Evolutionary conservation across 306 rosid genomes (phyloP).

Genomic region (Sicyos baderoa): DNA sequence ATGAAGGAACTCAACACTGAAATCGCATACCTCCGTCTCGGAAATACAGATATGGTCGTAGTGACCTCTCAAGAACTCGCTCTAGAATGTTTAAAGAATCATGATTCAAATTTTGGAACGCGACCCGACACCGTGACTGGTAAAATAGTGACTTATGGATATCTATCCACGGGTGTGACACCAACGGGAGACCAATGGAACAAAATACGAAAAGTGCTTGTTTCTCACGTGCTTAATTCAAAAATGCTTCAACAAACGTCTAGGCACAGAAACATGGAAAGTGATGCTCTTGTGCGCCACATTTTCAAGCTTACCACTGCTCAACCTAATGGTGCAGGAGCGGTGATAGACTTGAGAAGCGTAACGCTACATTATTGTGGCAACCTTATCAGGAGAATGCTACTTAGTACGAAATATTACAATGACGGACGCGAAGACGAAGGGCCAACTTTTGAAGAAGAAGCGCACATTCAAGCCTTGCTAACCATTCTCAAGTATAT

Average conservation of each 20-base stretch:
- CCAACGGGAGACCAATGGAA: slow-evolving; percentile 21
- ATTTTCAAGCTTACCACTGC: neutral
- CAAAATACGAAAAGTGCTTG: slow-evolving; percentile 10
- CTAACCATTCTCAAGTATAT: neutral
- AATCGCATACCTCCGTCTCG: slow-evolving; percentile 37
- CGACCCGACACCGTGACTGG: slow-evolving; percentile 18
- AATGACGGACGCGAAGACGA: slow-evolving; percentile 31
- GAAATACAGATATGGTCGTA: slow-evolving; percentile 8
- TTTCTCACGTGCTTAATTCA: slow-evolving; percentile 14
- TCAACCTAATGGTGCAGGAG: neutral
- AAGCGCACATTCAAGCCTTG: neutral
- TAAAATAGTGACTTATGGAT: slow-evolving; percentile 13
- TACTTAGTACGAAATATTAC: slow-evolving; percentile 26
- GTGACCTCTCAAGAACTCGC: neutral
- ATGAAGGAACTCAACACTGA: slow-evolving; percentile 21
- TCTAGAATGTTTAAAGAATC: slow-evolving; percentile 30
- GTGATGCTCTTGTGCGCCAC: neutral
- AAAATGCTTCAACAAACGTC: neutral
- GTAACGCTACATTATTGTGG: neutral
- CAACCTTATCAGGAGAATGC: neutral
- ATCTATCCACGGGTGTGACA: neutral
- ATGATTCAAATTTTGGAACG: slow-evolving; percentile 36
- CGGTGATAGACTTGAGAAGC: neutral
- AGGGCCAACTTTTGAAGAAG: neutral
- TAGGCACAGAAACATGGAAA: slow-evolving; percentile 20